A percentile compares a stretch with the other conserved stretches of the same genome.
phyloP scores from a whole-genome alignment of 2,329 filamentous ascomycete genomes.

The Penicillium corylophilum region DNA sequence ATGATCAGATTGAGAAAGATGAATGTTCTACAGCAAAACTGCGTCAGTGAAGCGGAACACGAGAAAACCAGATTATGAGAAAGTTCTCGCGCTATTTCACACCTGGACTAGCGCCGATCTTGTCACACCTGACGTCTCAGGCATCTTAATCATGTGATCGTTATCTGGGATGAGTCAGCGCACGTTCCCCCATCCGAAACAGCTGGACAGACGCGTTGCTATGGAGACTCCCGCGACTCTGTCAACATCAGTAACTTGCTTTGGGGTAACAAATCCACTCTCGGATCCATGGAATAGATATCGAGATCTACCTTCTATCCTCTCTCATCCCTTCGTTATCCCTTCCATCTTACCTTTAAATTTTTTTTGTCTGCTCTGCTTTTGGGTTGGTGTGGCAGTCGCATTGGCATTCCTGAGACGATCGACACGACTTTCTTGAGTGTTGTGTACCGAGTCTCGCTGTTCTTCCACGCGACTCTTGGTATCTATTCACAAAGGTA shows the following conservation, averaged over 20 bases:
- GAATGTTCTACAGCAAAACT: neutral
- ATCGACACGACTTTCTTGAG: constrained; percentile 22
- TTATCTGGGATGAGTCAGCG: constrained; percentile 16
- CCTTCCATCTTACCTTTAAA: constrained; percentile 14
- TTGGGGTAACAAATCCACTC: constrained; percentile 29
- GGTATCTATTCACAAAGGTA: constrained; percentile 20
- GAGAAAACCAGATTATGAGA: constrained; percentile 12
- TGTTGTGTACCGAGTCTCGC: constrained; percentile 13
- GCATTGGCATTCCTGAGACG: constrained; percentile 24
- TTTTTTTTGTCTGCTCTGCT: constrained; percentile 4
- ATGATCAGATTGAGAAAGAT: constrained; percentile 16
- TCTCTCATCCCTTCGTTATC: constrained; percentile 26
- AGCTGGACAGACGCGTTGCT: constrained; percentile 23
- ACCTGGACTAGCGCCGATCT: constrained; percentile 17
- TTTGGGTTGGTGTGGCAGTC: constrained; percentile 16
- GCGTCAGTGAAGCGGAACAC: neutral
- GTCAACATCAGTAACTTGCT: constrained; percentile 32
- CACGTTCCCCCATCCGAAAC: constrained; percentile 1
- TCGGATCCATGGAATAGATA: constrained; percentile 25
- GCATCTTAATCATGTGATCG: constrained; percentile 11
- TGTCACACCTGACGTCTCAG: constrained; percentile 7
- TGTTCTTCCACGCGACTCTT: constrained; percentile 17
- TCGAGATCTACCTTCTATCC: constrained; percentile 20
- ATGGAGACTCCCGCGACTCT: constrained; percentile 35
- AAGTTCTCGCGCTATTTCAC: constrained; percentile 7